phyloP scores from a whole-genome alignment of 306 rosid genomes.

The Chamaecrista fasciculata region DNA sequence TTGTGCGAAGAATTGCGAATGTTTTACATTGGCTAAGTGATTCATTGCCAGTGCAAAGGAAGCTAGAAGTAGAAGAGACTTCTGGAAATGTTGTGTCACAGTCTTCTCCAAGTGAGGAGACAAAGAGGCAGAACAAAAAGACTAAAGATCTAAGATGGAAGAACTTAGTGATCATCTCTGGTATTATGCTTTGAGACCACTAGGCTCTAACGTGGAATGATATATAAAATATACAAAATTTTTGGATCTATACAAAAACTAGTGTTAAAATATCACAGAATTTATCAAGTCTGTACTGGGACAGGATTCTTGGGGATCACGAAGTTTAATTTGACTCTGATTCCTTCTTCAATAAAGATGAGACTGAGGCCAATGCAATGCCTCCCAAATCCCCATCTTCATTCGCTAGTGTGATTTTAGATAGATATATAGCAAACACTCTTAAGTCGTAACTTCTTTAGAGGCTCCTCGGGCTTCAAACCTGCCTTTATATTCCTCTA shows the following conservation, averaged over 20 bases:
- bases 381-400: slow-evolving; percentile 22
- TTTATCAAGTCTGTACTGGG: slow-evolving; percentile 34
- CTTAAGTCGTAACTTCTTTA: slow-evolving; percentile 32
- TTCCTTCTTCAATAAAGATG: slow-evolving; percentile 30
- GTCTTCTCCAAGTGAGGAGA: slow-evolving; percentile 46
- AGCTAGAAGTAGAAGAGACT: slow-evolving; percentile 54
- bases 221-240: slow-evolving; percentile 40
- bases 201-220: slow-evolving; percentile 42
- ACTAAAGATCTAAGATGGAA: slow-evolving; percentile 44
- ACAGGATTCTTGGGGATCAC: slow-evolving; percentile 63
- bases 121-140: slow-evolving; percentile 47
- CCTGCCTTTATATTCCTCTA: slow-evolving; percentile 35
- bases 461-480: slow-evolving; percentile 35
- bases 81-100: slow-evolving; percentile 52
- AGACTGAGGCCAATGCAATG: no score
- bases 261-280: slow-evolving; percentile 37
- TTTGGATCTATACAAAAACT: slow-evolving; percentile 61
- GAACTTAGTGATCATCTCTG: slow-evolving; percentile 44
- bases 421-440: slow-evolving; percentile 24
- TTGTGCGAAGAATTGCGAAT: slow-evolving; percentile 62
- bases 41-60: slow-evolving; percentile 45
- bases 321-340: slow-evolving; percentile 25
- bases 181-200: slow-evolving; percentile 42
- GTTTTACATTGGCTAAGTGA: slow-evolving; percentile 56
- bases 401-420: slow-evolving; percentile 28